Evolutionary conservation across 208 protist genomes (phyloP), one percentile per base, ranked within the genome.

Genomic region (Balamuthia mandrillaris): DNA sequence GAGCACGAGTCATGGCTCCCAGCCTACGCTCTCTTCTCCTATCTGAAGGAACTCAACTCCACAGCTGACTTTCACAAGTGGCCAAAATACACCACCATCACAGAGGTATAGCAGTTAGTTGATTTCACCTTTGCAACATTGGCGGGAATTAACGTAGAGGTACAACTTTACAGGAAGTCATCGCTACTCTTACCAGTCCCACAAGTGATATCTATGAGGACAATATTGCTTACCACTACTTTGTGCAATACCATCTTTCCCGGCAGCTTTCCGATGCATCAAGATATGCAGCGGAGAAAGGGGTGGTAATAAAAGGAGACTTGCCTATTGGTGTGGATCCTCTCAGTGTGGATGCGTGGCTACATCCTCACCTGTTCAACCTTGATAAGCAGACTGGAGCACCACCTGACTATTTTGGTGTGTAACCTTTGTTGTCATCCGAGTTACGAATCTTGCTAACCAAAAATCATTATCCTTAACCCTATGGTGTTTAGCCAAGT

Each of bases 241-340:
- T 81, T 41, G 66, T 94, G 31, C 91, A 94, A 65, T 94, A 90
- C 68, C 74, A 94, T 52, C 29, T 92, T 3, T 85, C 89, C 44
- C 18, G 56, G 29, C 92, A 95, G 84, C 63, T 95, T 5, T 81
- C 70, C 18, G 72, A 81, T 41, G 91, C 88, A 1, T 27, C 85
- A 18, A 81, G 81, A 27, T 91, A 92, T 81, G 77, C 85, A n/a
- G 41, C 41, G 10, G 12, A 37, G 0, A 70, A 92, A 9, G 74
- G 89, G 33, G 87, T 96, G n/a, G 82, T 58, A 16, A 29, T 96
- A 3, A 95, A 96, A 74, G 94, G 94, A 79, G 94, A 96, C 87
- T 66, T 96, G 18, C 92, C 92, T 41, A 95, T 96, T 61, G 92
- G 93, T 61, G 92, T 95, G 21, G 85, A 88, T 39, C 75, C 75